Evolutionary conservation across 176 grass and related monocot genomes (phyloP).

Genomic region (Oryza rufipogon): DNA sequence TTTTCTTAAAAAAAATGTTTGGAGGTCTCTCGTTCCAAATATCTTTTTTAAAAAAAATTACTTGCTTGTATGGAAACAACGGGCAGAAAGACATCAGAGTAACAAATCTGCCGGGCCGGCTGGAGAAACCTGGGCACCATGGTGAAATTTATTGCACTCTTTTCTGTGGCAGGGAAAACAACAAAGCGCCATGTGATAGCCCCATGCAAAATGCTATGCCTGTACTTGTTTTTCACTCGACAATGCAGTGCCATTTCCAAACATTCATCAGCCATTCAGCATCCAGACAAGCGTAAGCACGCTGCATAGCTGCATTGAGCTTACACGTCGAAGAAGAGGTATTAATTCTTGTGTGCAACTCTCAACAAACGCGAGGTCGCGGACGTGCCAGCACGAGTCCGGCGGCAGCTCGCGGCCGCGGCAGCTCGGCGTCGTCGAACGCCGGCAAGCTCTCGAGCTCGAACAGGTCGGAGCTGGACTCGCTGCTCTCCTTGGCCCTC

Average conservation of each 20-base stretch:
- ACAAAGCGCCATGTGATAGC: background rate
- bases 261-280: background rate
- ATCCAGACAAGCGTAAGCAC: background rate
- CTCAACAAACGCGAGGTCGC: conserved; percentile 20
- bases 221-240: background rate
- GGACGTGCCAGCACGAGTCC: conserved; percentile 12
- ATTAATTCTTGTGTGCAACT: background rate
- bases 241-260: background rate
- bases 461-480: conserved; percentile 84
- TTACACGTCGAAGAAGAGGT: background rate
- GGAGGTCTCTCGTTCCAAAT: too few relatives aligned
- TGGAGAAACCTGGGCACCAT: background rate
- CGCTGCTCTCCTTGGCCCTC: conserved; percentile 65
- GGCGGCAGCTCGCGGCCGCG: background rate
- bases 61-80: background rate
- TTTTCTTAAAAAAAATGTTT: too few relatives aligned
- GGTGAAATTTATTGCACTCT: background rate
- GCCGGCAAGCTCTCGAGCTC: conserved; percentile 59
- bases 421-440: conserved; percentile 2
- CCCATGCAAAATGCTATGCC: background rate
- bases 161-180: background rate
- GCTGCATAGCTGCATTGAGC: background rate
- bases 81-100: background rate
- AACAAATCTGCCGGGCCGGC: background rate
- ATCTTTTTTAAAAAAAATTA: too few relatives aligned